These are phyloP conservation scores for Thermochaetoides thermophila DNA, from an alignment of 495 filamentous ascomycete genomes.

Conservation along the genomic window DNA sequence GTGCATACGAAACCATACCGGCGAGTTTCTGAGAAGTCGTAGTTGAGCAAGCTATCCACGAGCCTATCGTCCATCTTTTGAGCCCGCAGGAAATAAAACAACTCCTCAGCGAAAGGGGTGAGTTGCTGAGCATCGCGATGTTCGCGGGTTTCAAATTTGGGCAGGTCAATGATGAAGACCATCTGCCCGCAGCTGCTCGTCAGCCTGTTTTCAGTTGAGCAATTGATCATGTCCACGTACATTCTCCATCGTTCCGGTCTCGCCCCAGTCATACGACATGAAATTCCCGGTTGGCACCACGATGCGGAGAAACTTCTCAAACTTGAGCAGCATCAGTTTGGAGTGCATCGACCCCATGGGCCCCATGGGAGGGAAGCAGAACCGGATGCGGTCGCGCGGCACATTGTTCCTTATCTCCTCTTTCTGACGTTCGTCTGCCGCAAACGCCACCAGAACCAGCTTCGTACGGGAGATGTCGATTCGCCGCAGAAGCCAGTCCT, in stretches of 20 bases:
- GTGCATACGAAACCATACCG: slow-evolving; percentile 69
- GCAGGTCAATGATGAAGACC: slow-evolving; percentile 76
- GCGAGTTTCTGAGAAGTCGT: slow-evolving; percentile 58
- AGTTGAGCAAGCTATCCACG: slow-evolving; percentile 43
- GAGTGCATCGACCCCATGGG: slow-evolving; percentile 58
- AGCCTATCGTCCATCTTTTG: slow-evolving; percentile 49
- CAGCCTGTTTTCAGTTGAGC: no score
- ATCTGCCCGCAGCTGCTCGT: slow-evolving; percentile 27
- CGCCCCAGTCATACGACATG: slow-evolving; percentile 74
- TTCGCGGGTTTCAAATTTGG: slow-evolving; percentile 31
- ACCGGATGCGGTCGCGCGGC: slow-evolving; percentile 30
- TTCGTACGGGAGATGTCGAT: slow-evolving; percentile 26
- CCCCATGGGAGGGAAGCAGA: slow-evolving; percentile 66
- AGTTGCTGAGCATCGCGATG: slow-evolving; percentile 19
- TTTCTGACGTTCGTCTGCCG: slow-evolving; percentile 36
- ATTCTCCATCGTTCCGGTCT: slow-evolving; percentile 68
- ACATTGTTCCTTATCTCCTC: slow-evolving; percentile 35
- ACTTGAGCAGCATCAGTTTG: slow-evolving; percentile 72
- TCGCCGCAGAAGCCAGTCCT: not conserved
- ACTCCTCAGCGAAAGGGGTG: slow-evolving; percentile 51
- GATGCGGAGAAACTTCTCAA: slow-evolving; percentile 50
- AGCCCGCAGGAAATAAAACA: slow-evolving; percentile 55
- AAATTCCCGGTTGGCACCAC: slow-evolving; percentile 73
- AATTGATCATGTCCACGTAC: slow-evolving; percentile 17
- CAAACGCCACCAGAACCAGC: slow-evolving; percentile 28